Conservation (phyloP, 1,284 basidiomycete genomes). For the Ganoderma boninense region DNA sequence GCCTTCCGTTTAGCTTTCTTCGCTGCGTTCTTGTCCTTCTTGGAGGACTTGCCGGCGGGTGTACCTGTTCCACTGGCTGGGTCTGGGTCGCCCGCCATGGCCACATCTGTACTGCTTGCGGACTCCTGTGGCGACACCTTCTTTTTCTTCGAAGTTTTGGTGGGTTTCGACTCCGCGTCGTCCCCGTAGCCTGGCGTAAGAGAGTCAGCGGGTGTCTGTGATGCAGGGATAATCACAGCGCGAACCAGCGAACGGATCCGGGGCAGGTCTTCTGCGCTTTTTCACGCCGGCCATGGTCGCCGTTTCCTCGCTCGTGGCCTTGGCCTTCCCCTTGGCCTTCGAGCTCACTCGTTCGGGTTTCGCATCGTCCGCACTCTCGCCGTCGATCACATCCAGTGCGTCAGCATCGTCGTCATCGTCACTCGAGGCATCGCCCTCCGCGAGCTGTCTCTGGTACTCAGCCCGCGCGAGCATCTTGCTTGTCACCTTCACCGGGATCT, state of each 20-base stretch:
- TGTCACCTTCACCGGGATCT: slow-evolving; percentile 63
- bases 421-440: slow-evolving; percentile 40
- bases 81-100: slow-evolving; percentile 19
- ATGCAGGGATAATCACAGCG: slow-evolving; percentile 2
- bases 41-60: slow-evolving; percentile 18
- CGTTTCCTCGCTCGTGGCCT: slow-evolving; percentile 41
- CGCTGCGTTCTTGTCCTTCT: slow-evolving; percentile 26
- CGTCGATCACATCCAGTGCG: slow-evolving; percentile 50
- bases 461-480: slow-evolving; percentile 74
- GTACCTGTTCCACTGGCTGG: slow-evolving; percentile 23
- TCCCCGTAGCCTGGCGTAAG: slow-evolving; percentile 44
- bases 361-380: slow-evolving; percentile 30
- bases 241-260: slow-evolving; percentile 74
- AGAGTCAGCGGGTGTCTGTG: slow-evolving; percentile 10
- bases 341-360: slow-evolving; percentile 23
- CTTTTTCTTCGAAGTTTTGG: slow-evolving; percentile 27
- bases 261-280: slow-evolving; percentile 58
- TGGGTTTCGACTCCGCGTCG: slow-evolving; percentile 13
- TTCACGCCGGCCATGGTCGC: slow-evolving; percentile 30
- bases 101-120: slow-evolving; percentile 21
- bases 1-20: slow-evolving; percentile 39
- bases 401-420: slow-evolving; percentile 54
- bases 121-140: slow-evolving; percentile 18
- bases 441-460: slow-evolving; percentile 64
- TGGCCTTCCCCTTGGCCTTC: slow-evolving; percentile 53